A percentile compares a stretch with the other conserved stretches of the same genome.
Conservation (phyloP, 192 early-diverging fungal species). For the Paraglomus occultum region DNA sequence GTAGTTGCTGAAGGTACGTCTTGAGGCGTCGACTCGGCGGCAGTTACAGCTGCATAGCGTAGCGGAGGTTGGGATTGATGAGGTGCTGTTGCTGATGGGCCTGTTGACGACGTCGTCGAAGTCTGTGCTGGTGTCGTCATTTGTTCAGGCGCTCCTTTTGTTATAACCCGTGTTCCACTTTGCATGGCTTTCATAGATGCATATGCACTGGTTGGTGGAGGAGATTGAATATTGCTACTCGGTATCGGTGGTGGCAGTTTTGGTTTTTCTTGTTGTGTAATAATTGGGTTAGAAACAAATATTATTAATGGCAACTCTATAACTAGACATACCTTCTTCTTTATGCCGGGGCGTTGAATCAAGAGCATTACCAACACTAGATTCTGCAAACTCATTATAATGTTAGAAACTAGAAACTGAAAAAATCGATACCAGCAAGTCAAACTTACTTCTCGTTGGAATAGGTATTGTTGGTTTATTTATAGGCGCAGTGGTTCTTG, state of each 20-base stretch:
- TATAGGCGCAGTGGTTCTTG: constrained; percentile 6
- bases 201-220: constrained; percentile 33
- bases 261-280: constrained; percentile 21
- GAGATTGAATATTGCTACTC: constrained; percentile 29
- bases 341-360: constrained; percentile 11
- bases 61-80: constrained; percentile 17
- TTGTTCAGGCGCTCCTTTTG: constrained; percentile 39
- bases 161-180: constrained; percentile 23
- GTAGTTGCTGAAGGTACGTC: not conserved
- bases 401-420: too few species aligned
- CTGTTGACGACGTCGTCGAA: constrained; percentile 9
- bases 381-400: not conserved
- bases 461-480: not conserved
- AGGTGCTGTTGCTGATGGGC: constrained; percentile 30
- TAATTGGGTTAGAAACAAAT: constrained; percentile 7
- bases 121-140: constrained; percentile 33
- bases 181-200: constrained; percentile 16
- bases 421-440: not conserved
- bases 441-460: constrained; percentile 10
- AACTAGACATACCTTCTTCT: constrained; percentile 27
- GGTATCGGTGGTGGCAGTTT: constrained; percentile 18
- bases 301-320: not conserved
- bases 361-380: constrained; percentile 11
- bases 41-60: not conserved
- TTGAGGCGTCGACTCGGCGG: not conserved